These are phyloP conservation scores for Leptodermis oblonga DNA, from an alignment of 257 asterid genomes.

Conservation along the genomic window DNA sequence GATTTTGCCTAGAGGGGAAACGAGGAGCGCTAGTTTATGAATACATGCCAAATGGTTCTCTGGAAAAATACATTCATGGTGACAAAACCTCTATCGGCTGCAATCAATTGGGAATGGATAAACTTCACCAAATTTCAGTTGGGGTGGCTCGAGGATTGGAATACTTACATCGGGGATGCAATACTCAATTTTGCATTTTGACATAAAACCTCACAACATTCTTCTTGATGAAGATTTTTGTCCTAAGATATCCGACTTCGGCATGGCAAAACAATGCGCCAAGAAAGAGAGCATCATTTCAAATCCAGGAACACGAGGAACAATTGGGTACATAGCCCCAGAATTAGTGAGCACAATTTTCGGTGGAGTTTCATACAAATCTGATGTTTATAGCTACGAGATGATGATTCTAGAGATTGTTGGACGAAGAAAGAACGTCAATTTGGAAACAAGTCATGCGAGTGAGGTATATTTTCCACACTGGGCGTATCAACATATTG, in stretches of 20 bases:
- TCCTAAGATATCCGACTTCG: conserved; percentile 31
- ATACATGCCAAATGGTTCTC: conserved; percentile 37
- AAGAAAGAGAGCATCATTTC: conserved; percentile 17
- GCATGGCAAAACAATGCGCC: conserved; percentile 20
- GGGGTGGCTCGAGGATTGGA: conserved; percentile 35
- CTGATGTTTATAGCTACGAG: conserved; percentile 28
- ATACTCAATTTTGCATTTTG: conserved; percentile 27
- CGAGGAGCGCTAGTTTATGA: conserved; percentile 32
- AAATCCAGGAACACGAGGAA: conserved; percentile 21
- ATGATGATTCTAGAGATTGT: conserved; percentile 32
- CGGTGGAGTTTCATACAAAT: conserved; percentile 27
- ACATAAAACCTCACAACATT: conserved; percentile 38
- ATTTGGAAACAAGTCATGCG: neutral
- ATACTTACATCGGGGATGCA: conserved; percentile 30
- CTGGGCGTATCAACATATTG: conserved; percentile 28
- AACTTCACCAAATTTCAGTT: conserved; percentile 20
- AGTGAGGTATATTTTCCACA: conserved; percentile 30
- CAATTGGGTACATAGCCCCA: conserved; percentile 29
- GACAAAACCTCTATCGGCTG: neutral
- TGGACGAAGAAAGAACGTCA: conserved; percentile 20
- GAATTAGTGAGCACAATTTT: conserved; percentile 17
- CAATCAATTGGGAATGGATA: conserved; percentile 16
- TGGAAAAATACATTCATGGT: conserved; percentile 18
- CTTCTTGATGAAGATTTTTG: conserved; percentile 24
- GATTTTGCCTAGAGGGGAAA: conserved; percentile 25